Percentiles rank a stretch among this genome's conserved stretches.
These are phyloP conservation scores for Silene conica DNA, from an alignment of 148 eudicot species.

Conservation along the genomic window DNA sequence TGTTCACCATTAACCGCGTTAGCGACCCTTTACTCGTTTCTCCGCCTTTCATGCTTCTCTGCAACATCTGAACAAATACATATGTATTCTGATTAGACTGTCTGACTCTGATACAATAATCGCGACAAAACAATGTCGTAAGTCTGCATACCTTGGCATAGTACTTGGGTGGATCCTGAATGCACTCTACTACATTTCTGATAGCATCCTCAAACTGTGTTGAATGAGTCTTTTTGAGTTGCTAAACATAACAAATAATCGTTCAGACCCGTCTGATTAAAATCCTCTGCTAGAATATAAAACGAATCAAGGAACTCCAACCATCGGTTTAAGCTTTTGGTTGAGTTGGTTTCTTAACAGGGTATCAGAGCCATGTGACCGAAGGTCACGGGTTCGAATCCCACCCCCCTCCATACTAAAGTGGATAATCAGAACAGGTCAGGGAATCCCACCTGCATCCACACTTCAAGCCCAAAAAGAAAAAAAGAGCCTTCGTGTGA, in stretches of 20 bases:
- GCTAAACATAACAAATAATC: constrained; percentile 28
- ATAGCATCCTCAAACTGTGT: constrained; percentile 63
- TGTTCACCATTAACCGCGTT: constrained; percentile 52
- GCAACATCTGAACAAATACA: constrained; percentile 26
- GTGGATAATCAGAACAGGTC: too few species aligned
- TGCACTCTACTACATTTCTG: constrained; percentile 43
- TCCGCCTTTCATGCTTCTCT: constrained; percentile 22
- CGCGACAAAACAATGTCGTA: neutral
- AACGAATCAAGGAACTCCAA: too few species aligned
- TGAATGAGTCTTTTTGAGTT: constrained; percentile 35
- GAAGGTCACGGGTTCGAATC: too few species aligned
- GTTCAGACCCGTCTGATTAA: too few species aligned
- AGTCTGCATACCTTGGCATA: constrained; percentile 54
- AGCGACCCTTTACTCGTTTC: constrained; percentile 26
- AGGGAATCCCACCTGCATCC: too few species aligned
- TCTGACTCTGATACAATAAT: neutral
- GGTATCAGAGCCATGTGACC: too few species aligned
- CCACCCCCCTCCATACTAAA: too few species aligned
- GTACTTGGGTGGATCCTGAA: constrained; percentile 53
- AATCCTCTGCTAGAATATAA: too few species aligned
- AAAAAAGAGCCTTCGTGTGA: too few species aligned
- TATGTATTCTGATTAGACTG: neutral
- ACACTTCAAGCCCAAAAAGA: too few species aligned
- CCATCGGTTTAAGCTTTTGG: too few species aligned
- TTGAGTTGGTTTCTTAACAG: too few species aligned